These are phyloP conservation scores for Aspergillus fumigatus DNA, from an alignment of 2,329 filamentous ascomycete species.

Conservation along the genomic window DNA sequence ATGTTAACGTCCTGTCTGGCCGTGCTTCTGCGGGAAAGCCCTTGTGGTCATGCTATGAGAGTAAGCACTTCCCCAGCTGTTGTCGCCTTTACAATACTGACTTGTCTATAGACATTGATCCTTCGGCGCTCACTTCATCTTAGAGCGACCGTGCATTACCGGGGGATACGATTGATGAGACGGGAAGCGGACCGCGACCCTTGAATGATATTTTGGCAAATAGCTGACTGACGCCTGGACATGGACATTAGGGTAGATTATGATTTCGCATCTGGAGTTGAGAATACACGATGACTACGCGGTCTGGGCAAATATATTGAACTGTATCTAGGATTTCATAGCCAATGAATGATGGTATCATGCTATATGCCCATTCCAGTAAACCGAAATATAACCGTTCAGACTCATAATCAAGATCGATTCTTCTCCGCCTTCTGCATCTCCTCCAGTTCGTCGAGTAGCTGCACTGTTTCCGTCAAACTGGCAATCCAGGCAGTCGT, in stretches of 20 bases:
- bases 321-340: neutral
- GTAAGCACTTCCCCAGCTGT: slow-evolving; percentile 1
- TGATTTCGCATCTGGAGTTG: neutral
- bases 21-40: slow-evolving; percentile 45
- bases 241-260: neutral
- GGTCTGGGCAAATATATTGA: neutral
- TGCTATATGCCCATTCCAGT: no score
- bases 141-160: neutral
- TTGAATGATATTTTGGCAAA: neutral
- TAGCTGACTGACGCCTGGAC: neutral
- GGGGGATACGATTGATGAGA: neutral
- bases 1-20: slow-evolving; percentile 81
- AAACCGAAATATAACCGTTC: neutral
- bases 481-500: slow-evolving; percentile 97
- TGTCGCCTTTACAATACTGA: neutral
- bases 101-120: neutral
- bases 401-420: neutral
- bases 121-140: neutral
- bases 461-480: slow-evolving; percentile 80
- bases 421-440: slow-evolving; percentile 32
- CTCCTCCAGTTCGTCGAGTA: slow-evolving; percentile 75
- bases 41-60: slow-evolving; percentile 27
- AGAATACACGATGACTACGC: neutral
- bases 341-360: neutral
- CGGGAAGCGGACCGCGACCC: neutral